Base-by-base conservation (phyloP, 2,329 filamentous ascomycete species). In the Piedraia hortae region DNA sequence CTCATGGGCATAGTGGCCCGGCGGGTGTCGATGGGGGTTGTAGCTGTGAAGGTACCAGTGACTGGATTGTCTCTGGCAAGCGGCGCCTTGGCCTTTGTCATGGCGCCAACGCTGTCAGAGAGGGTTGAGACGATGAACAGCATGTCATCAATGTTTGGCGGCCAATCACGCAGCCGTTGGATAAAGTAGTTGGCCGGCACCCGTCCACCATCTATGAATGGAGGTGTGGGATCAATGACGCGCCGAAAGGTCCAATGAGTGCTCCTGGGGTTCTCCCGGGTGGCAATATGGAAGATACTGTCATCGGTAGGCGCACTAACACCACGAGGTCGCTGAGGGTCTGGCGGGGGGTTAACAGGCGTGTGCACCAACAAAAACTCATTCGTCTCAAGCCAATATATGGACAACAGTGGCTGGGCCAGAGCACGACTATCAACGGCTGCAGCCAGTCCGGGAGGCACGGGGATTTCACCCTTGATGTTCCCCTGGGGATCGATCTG, bases 401-500 rank as follows among this genome's bases (percentile, higher is more conserved):
- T 56, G 9, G 71, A 70, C 3, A 35, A 37, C 12, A 43, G 24
- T 3, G 37, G 35, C 15, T 30, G 9, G 16, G 26, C 26, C 9
- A 25, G 21, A 2, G 31, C 30, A 6, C 29, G 21, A 20, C 26
- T 30, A 10, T 32, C 54, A 62, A 33, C 41, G 51, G 29, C 56
- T 55, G 29, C 23, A 5, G 23, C 19, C 5, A 85, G 36, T 26
- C 56, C 56, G 4, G 74, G 65, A 3, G 82, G 75, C 26, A 63
- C 62, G 12, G 80, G 77, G 20, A 97, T 73, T 23, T 67, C 56
- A 16, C 59, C 78, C 46, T 82, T 85, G 13, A 61, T 55, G 18
- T 59, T 59, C 20, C 82, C 82, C 34, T 75, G 62, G 0, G 72
- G 74, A 5, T 73, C 77, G 60, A 93, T 69, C 43, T 91, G 80